Evolutionary conservation across 2,329 filamentous ascomycete genomes (phyloP), one percentile per base, ranked within the genome.

Genomic region (Leptographium lundbergii): DNA sequence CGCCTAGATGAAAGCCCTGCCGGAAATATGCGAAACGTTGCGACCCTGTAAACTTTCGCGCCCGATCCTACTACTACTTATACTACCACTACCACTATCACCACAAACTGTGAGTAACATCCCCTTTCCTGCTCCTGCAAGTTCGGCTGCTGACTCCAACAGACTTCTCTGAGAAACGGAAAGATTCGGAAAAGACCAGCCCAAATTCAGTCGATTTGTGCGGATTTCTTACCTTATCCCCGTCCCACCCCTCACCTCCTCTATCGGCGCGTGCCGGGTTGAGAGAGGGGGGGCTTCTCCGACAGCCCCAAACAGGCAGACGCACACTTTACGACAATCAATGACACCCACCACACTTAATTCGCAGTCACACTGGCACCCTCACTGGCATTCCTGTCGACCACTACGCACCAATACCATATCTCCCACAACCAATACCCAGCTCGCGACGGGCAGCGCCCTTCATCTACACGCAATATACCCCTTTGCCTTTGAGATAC

Each of bases 401-500:
- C 45, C n/a, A 47, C 19, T 9, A 47, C 17, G 42, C 42, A 47
- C 42, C 17, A 47, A n/a, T 47, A 13, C 27, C 27, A 29, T 10
- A 34, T 19, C 6, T 19, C 19, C 19, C 5, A 42, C 39, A 17
- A 19, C 39, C 47, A 6, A 50, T 22, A 50, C 47, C 47, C 47
- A 19, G 13, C 19, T 42, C 19, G 22, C 6, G 47, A 17, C 42
- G 24, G 47, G 24, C 47, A n/a, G 10, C 9, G 9, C 45, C 19
- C 17, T 22, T n/a, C 27, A 29, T 34, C 27, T 34, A 13, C 55
- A 19, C 27, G 19, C 45, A n/a, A 48, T 50, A 57, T 56, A 48
- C 54, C 54, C 54, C 36, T 36, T 54, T 32, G 47, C 24, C 34
- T 54, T 53, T 52, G 19, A 29, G 52, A 54, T 57, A 57, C 55